Evolutionary conservation across 495 filamentous ascomycete genomes (phyloP).

Genomic region (Haplographium delicatum): DNA sequence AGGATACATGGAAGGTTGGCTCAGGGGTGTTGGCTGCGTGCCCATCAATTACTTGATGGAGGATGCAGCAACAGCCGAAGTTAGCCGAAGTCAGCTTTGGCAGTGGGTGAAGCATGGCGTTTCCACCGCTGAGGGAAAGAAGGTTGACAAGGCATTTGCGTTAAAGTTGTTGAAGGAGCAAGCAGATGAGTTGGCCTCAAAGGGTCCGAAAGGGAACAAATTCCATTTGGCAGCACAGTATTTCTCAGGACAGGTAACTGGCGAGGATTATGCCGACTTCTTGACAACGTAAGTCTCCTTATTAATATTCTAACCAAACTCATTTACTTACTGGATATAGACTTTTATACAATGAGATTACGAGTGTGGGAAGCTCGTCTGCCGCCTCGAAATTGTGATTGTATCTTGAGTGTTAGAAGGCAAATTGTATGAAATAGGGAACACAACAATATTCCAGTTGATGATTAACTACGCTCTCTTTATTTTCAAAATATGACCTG

Average conservation of each 20-base stretch:
- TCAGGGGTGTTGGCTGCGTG: conserved; percentile 90
- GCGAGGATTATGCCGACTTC: conserved; percentile 97
- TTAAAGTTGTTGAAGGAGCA: conserved; percentile 84
- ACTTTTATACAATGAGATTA: conserved; percentile 94
- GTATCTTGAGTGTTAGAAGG: background rate
- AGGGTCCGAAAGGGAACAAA: conserved; percentile 86
- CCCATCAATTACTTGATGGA: conserved; percentile 99
- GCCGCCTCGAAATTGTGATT: conserved; percentile 73
- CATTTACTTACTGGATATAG: conserved; percentile 34
- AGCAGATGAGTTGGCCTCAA: conserved; percentile 65
- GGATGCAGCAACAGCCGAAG: conserved; percentile 95
- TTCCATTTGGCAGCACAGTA: conserved; percentile 87
- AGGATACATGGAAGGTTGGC: conserved; percentile 98
- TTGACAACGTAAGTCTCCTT: conserved; percentile 63
- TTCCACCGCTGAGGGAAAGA: conserved; percentile 82
- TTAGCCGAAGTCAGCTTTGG: conserved; percentile 89
- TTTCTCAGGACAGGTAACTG: conserved; percentile 88
- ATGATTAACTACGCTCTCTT: no score
- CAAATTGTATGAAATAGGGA: conserved; percentile 16
- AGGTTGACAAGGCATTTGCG: conserved; percentile 86
- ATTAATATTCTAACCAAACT: background rate
- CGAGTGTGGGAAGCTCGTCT: conserved; percentile 61
- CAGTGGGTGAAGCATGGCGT: conserved; percentile 91
- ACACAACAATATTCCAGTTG: no score
- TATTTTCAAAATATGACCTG: no score